Evolutionary conservation across 495 filamentous ascomycete species (phyloP), one percentile per base, ranked within the genome.

Genomic region (Penicillium salamii): DNA sequence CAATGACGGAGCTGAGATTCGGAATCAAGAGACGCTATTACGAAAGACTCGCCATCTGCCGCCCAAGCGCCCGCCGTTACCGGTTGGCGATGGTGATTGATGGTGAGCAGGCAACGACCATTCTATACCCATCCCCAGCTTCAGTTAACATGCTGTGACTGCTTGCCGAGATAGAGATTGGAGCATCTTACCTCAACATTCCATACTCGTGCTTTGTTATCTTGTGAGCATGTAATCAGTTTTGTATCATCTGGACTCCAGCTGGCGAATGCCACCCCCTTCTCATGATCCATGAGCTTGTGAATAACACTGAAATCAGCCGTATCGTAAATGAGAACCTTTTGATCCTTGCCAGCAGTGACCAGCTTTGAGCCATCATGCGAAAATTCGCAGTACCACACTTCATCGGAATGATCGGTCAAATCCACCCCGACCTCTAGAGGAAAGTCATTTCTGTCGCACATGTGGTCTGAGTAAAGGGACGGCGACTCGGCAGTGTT

Each of bases 191-290:
- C 90, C 58, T 80, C 76, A 8, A 79, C 74, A 66, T 90, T 83
- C 89, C 89, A 97, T 49, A 97, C 66, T 49, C 83, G 80, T 7
- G 89, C 90, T 49, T 77, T 81, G 12, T 74, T 78, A 61, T 95
- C 89, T 58, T 81, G 76, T 6, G 84, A 84, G 61, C 91, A 96
- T 14, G 84, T 91, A 26, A 96, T 83, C 3, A 99, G 70, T 60
- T 86, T 88, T 1, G 78, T 76, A 64, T 95, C 88, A 71, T 97
- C 90, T 5, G 91, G 91, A 66, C 90, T 95, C 93, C 93, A 99
- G 3, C 87, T 75, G 3, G 93, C 67, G 55, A 90, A 87, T 34
- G 84, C 80, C 31, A 97, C 83, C 7, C 84, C 80, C 3, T 74
- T 71, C 2, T 77, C 72, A 57, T 91, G 87, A 5, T 85, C 83